Percentiles rank a stretch among this genome's conserved stretches.
Conservation (phyloP, 208 protist species). For the Acanthamoeba healyi region DNA sequence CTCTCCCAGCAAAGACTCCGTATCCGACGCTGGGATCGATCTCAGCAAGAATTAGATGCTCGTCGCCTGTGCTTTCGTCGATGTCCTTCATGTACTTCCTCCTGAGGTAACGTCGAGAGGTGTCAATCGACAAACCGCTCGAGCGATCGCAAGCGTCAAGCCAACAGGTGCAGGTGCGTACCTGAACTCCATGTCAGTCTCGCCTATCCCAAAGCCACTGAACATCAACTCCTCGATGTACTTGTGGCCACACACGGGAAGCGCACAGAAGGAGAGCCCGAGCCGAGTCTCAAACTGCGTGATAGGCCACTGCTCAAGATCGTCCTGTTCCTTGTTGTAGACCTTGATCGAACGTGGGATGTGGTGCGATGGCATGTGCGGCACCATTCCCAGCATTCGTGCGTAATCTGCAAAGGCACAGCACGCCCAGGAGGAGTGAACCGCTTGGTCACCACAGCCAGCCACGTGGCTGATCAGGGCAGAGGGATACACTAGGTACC, state of each 20-base stretch:
- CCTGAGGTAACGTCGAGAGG: neutral
- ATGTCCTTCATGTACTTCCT: constrained; percentile 42
- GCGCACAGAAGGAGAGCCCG: neutral
- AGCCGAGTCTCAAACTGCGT: constrained; percentile 9
- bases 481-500: constrained; percentile 32
- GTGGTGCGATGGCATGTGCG: constrained; percentile 24
- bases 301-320: constrained; percentile 3
- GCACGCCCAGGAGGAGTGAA: neutral
- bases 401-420: constrained; percentile 57
- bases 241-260: constrained; percentile 30
- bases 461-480: no score
- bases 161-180: neutral
- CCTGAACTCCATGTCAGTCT: constrained; percentile 59
- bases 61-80: constrained; percentile 37
- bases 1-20: constrained; percentile 58
- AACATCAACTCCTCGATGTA: constrained; percentile 76
- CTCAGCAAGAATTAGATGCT: constrained; percentile 37
- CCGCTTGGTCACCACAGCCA: neutral
- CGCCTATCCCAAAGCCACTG: constrained; percentile 54
- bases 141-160: neutral
- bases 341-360: constrained; percentile 48
- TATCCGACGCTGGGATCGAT: constrained; percentile 68
- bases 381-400: constrained; percentile 69
- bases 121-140: neutral
- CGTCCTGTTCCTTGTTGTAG: neutral